Evolutionary conservation across 352 stramenopile species (phyloP), one percentile per base, ranked within the genome.

Genomic region (Phytophthora meadii): DNA sequence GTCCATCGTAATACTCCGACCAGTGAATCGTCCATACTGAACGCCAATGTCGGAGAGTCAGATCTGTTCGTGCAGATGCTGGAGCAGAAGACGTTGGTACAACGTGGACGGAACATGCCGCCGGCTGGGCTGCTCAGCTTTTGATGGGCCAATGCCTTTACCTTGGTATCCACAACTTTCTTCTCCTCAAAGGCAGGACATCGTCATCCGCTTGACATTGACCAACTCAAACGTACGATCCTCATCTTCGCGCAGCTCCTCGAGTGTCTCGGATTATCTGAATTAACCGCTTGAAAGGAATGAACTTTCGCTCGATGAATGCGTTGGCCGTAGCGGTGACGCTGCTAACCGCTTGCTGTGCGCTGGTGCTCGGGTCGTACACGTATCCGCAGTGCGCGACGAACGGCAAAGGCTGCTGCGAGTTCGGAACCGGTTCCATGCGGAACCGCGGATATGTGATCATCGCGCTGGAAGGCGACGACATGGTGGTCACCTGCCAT

Each of bases 401-500:
- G 2, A 67, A 70, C 36, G 79, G 62, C 37, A 72, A 72, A 32
- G 78, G 74, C 55, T 90, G 84, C 70, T 92, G 81, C 63, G 52
- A 66, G 32, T 87, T 88, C 34, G 78, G 76, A 57, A 76, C 61
- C 32, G 72, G 71, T 19, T 74, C 61, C 37, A 92, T 92, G 84
- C 73, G 67, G 42, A 79, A 81, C 61, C 84, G 70, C 27, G 84
- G 84, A 27, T 90, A 88, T 68, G 63, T 87, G 10, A 76, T 90
- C 28, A 57, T 87, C 37, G 51, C 57, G 36, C 27, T 89, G 40
- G 60, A 78, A 42, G 74, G 75, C 10, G 70, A 74, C 34, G 78
- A 80, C 52, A 82, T 83, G 53, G 79, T 87, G 47, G 76, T 92
- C 66, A 92, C 84, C 27, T 92, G 84, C 71, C 74, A 67, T 37